Evolutionary conservation across 2,329 filamentous ascomycete species (phyloP).

Genomic region (Aureobasidium sp.): DNA sequence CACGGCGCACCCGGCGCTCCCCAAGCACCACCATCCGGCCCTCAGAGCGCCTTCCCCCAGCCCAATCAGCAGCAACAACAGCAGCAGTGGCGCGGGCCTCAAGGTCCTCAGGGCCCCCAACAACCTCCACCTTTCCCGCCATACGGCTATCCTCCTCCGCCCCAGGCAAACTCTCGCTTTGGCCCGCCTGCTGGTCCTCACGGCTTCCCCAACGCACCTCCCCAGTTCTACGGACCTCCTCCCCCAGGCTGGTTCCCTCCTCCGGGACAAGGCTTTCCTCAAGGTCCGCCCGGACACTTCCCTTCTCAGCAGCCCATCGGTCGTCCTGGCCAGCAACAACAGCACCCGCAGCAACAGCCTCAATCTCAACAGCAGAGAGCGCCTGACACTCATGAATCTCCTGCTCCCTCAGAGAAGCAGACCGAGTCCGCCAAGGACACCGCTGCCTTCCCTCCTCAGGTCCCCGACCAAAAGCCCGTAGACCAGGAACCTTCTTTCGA

Average conservation of each 20-base stretch:
- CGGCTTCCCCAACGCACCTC: conserved; percentile 44
- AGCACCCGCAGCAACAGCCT: conserved; percentile 24
- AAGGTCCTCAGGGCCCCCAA: conserved; percentile 29
- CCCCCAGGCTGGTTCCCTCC: conserved; percentile 70
- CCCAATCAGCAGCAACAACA: conserved; percentile 28
- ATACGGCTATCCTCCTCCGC: conserved; percentile 34
- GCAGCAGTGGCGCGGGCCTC: conserved; percentile 32
- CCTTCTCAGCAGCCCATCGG: conserved; percentile 41
- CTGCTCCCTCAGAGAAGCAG: conserved; percentile 32
- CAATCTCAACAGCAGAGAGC: conserved; percentile 19
- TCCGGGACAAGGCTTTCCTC: conserved; percentile 52
- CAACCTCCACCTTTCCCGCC: conserved; percentile 28
- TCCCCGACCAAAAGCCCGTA: conserved; percentile 24
- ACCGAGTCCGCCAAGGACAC: conserved; percentile 20
- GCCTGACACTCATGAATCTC: neutral
- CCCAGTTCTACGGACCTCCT: conserved; percentile 45
- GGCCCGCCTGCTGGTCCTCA: conserved; percentile 37
- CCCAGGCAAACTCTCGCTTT: conserved; percentile 40
- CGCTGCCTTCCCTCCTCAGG: conserved; percentile 19
- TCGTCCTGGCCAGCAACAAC: conserved; percentile 42
- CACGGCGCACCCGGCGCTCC: conserved; percentile 15
- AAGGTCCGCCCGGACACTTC: conserved; percentile 38
- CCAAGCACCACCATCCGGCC: conserved; percentile 3
- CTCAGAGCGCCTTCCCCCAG: conserved; percentile 27
- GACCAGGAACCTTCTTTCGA: conserved; percentile 31